These are phyloP conservation scores for Globisporangium takayamanum DNA, from an alignment of 352 stramenopile species.

Conservation along the genomic window DNA sequence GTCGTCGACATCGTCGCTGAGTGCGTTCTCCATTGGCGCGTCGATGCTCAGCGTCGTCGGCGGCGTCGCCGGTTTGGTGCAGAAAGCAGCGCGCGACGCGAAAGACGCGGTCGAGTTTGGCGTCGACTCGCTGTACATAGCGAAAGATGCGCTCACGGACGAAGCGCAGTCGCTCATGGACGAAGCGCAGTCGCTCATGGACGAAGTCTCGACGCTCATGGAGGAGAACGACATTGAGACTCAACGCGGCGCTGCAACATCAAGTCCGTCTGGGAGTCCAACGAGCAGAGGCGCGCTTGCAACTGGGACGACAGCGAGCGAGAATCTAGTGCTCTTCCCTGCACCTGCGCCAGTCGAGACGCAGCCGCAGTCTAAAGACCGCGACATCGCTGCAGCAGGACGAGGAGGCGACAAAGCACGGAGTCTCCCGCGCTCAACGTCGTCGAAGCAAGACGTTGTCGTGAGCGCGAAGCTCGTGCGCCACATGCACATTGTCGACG, in stretches of 20 bases:
- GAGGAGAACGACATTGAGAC: slow-evolving; percentile 17
- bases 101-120: slow-evolving; percentile 68
- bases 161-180: slow-evolving; percentile 57
- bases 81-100: slow-evolving; percentile 67
- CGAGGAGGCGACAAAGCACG: not conserved
- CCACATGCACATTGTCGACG: slow-evolving; percentile 70
- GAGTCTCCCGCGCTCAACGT: slow-evolving; percentile 1
- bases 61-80: slow-evolving; percentile 58
- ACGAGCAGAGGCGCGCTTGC: not conserved
- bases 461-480: slow-evolving; percentile 65
- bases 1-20: slow-evolving; percentile 29
- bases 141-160: slow-evolving; percentile 58
- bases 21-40: slow-evolving; percentile 42
- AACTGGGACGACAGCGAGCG: too few relatives aligned
- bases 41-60: slow-evolving; percentile 62
- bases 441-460: slow-evolving; percentile 17
- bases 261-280: not conserved
- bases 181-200: slow-evolving; percentile 49
- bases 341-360: not conserved
- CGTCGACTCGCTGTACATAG: slow-evolving; percentile 69
- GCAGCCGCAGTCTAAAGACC: not conserved
- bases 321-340: too few relatives aligned
- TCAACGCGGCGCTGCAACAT: not conserved
- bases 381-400: too few relatives aligned
- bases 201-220: slow-evolving; percentile 57